Evolutionary conservation across 2,329 filamentous ascomycete genomes (phyloP), one percentile per base, ranked within the genome.

Genomic region (Alternaria infectoria): DNA sequence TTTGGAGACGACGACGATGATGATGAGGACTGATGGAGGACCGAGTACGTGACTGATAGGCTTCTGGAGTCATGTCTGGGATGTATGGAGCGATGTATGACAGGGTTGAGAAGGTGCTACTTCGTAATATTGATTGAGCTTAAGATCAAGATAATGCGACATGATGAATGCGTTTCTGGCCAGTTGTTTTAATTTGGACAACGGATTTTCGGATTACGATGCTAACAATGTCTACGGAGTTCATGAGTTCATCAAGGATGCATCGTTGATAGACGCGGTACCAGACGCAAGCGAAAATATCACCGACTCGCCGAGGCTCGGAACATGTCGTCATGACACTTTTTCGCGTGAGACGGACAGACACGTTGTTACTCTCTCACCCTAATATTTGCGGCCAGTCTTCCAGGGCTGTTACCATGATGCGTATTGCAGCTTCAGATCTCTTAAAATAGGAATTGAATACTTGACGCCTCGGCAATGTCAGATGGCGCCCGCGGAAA

Each of bases 1-100:
- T 98, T 98, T 86, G 95, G 94, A 6, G 93, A 93, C 77, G 91
- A 91, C 74, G 90, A 91, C 68, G 91, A 93, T 44, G 91, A 93
- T 44, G 69, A 70, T 10, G 67, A 74, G 6, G 66, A 69, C 21
- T 62, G 32, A 62, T 17, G 25, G 17, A 45, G 13, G 9, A 23
- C 19, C 12, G 44, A 9, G 1, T 15, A 46, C 19, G 11, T 13
- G 12, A 46, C 9, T 46, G 13, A 0, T 15, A 17, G 36, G 36
- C 9, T 40, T 40, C n/a, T 17, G 32, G 32, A 2, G 36, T 3
- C 36, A 6, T 40, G 8, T 40, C 9, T 17, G 9, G 36, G 36
- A 40, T 40, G 4, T 17, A 17, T 40, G 36, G 36, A 17, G 15
- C 36, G 36, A 40, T 40, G 36, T 17, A 40, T 40, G 36, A 17